These are phyloP conservation scores for Chrysopogon serrulatus DNA, from an alignment of 176 grass and related monocot species.

Conservation along the genomic window DNA sequence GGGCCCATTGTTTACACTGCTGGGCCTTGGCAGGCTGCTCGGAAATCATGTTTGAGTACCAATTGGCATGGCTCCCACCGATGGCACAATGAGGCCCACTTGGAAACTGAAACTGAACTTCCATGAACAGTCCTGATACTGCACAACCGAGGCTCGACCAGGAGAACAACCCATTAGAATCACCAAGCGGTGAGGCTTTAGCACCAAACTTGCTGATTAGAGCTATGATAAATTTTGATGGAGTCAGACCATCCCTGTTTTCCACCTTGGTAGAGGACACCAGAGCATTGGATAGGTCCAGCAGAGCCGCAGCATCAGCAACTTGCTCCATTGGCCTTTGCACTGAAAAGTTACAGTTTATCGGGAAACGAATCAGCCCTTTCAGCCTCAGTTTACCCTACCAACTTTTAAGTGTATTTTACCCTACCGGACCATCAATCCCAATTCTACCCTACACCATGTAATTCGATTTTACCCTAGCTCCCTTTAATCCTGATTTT, in stretches of 20 bases:
- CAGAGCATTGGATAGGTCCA: constrained; percentile 23
- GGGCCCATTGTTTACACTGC: no score
- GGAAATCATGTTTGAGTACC: no score
- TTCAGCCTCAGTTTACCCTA: no score
- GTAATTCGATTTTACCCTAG: no score
- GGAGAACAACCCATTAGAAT: background rate
- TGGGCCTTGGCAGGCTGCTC: no score
- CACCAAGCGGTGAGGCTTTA: background rate
- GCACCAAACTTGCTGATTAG: constrained; percentile 20
- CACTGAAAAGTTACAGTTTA: constrained; percentile 13
- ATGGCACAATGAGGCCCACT: no score
- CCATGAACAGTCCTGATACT: constrained; percentile 15
- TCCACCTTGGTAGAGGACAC: background rate
- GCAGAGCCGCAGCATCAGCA: constrained; percentile 20
- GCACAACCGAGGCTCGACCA: constrained; percentile 14
- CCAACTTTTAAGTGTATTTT: no score
- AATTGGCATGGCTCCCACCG: no score
- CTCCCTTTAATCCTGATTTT: no score
- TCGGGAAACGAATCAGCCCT: background rate
- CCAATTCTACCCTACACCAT: no score
- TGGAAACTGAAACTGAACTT: no score
- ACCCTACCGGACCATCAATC: no score
- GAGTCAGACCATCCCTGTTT: constrained; percentile 24
- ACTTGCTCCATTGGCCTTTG: constrained; percentile 40
- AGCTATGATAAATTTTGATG: constrained; percentile 34